Conservation (phyloP, 352 stramenopile genomes). For the Globisporangium radiosum region DNA sequence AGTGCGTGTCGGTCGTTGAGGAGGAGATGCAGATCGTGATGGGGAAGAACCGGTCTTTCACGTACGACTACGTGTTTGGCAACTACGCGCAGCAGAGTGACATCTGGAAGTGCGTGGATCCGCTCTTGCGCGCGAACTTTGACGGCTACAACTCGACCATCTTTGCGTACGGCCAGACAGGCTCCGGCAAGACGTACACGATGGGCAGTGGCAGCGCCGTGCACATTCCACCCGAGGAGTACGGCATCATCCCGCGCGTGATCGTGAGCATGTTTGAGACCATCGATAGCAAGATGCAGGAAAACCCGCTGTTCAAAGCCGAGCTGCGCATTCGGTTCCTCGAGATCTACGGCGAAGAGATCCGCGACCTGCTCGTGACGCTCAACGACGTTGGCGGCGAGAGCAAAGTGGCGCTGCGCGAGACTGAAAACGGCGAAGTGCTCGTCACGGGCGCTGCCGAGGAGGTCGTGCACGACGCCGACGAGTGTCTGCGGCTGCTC, state of each 20-base stretch:
- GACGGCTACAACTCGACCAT: constrained; percentile 89
- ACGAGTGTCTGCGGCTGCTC: constrained; percentile 77
- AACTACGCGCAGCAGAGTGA: constrained; percentile 82
- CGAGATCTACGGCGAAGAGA: constrained; percentile 91
- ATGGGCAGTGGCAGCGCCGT: constrained; percentile 85
- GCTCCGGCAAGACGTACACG: constrained; percentile 84
- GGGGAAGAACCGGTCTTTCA: constrained; percentile 86
- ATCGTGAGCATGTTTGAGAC: constrained; percentile 83
- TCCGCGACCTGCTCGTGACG: constrained; percentile 84
- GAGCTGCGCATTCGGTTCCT: constrained; percentile 85
- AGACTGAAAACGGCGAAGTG: constrained; percentile 75
- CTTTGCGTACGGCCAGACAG: constrained; percentile 87
- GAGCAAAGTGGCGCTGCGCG: constrained; percentile 80
- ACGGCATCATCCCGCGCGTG: constrained; percentile 84
- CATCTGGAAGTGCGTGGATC: constrained; percentile 80
- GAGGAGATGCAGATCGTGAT: constrained; percentile 82
- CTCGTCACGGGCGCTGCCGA: constrained; percentile 78
- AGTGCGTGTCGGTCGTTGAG: constrained; percentile 81
- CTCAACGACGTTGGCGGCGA: constrained; percentile 44
- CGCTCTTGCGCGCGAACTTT: constrained; percentile 74
- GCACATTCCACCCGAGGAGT: constrained; percentile 72
- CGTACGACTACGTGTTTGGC: constrained; percentile 88
- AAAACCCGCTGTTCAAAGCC: constrained; percentile 54
- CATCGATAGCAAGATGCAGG: constrained; percentile 49
- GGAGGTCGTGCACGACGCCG: constrained; percentile 51